Percentiles rank a stretch among this genome's conserved stretches.
Evolutionary conservation across 192 early-diverging fungal genomes (phyloP).

Genomic region (Chytriomyces hyalinus): DNA sequence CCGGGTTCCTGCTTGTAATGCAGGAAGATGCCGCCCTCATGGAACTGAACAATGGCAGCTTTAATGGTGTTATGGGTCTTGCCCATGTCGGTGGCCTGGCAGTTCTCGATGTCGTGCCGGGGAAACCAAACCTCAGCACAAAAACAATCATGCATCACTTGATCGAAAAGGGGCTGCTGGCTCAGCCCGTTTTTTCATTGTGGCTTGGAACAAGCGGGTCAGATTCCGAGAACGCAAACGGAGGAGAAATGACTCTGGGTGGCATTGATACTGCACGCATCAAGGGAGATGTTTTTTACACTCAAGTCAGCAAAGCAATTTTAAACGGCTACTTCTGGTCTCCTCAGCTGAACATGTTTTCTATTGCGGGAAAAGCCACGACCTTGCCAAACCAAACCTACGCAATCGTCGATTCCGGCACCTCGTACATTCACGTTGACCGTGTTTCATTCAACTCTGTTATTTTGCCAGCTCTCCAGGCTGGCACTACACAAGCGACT

Average conservation of each 20-base stretch:
- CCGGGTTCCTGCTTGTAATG: not conserved
- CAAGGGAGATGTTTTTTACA: not conserved
- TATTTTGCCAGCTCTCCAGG: not conserved
- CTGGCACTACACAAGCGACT: not conserved
- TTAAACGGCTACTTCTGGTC: not conserved
- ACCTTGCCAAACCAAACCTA: not conserved
- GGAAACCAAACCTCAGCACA: not conserved
- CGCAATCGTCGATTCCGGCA: not conserved
- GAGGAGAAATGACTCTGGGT: not conserved
- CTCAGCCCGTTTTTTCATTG: not conserved
- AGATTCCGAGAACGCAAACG: not conserved
- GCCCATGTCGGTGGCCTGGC: not conserved
- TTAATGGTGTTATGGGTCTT: slow-evolving; percentile 1
- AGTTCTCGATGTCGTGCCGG: too few relatives aligned
- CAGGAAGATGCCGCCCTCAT: not conserved
- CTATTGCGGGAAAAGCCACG: not conserved
- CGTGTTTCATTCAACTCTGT: not conserved
- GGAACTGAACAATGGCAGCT: slow-evolving; percentile 6
- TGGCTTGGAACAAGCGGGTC: not conserved
- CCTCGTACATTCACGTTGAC: not conserved
- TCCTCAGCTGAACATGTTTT: not conserved
- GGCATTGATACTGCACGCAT: not conserved
- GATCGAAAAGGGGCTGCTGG: not conserved
- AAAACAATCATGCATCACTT: not conserved
- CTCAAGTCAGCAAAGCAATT: not conserved